Conservation (phyloP, 805 yeast genomes). For the Saccharomycopsis guyanensis region DNA sequence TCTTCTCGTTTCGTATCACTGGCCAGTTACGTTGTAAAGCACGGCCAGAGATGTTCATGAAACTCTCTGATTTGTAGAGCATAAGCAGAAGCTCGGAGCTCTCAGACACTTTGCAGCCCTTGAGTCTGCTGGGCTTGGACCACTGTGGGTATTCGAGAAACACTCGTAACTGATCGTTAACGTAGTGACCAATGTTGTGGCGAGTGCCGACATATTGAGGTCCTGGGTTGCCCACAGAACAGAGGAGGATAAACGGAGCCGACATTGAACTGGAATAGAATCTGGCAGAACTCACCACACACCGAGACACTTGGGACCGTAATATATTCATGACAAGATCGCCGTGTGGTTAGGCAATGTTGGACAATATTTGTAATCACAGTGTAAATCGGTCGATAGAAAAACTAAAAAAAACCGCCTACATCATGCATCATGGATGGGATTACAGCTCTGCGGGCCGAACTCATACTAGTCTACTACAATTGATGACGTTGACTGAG, state of each 20-base stretch:
- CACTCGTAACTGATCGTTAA: constrained; percentile 6
- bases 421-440: too few species aligned
- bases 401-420: too few species aligned
- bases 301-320: too few species aligned
- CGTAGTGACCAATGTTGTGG: constrained; percentile 17
- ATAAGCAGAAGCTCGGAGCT: constrained; percentile 1
- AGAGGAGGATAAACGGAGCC: constrained; percentile 5
- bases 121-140: background rate
- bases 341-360: background rate
- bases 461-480: too few species aligned
- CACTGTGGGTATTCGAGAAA: constrained; percentile 5
- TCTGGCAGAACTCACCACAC: too few species aligned
- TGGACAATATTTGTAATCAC: background rate
- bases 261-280: background rate
- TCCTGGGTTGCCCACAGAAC: constrained; percentile 20
- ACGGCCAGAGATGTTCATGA: constrained; percentile 18
- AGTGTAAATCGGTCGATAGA: too few species aligned
- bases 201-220: constrained; percentile 15
- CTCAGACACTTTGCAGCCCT: background rate
- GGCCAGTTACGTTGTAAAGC: constrained; percentile 11
- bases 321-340: too few species aligned
- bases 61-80: constrained; percentile 12
- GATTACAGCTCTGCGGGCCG: too few species aligned
- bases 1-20: constrained; percentile 2
- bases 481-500: too few species aligned